phyloP scores from a whole-genome alignment of 2,329 filamentous ascomycete genomes.

The Fusarium albosuccineum region DNA sequence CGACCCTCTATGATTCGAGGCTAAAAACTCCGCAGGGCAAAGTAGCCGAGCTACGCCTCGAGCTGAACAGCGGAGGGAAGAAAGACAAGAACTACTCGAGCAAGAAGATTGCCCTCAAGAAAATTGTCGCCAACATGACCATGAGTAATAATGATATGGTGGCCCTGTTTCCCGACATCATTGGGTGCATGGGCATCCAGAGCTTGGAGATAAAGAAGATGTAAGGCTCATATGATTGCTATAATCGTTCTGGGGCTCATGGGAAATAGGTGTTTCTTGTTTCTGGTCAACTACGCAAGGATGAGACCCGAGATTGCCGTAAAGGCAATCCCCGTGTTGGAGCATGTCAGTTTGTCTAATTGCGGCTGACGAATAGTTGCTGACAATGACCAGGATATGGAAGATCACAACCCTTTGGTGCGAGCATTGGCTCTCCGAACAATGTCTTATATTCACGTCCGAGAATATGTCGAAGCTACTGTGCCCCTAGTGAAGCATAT shows the following conservation, averaged over 20 bases:
- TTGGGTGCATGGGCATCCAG: slow-evolving; percentile 93
- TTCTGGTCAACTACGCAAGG: slow-evolving; percentile 95
- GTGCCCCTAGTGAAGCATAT: slow-evolving; percentile 86
- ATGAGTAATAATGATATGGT: slow-evolving; percentile 99
- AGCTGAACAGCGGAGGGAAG: slow-evolving; percentile 93
- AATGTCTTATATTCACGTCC: slow-evolving; percentile 97
- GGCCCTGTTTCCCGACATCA: slow-evolving; percentile 93
- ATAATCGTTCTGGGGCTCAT: slow-evolving; percentile 19
- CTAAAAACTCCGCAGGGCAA: slow-evolving; percentile 86
- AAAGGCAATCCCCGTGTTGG: slow-evolving; percentile 89
- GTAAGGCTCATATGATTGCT: slow-evolving; percentile 61
- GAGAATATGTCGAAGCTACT: slow-evolving; percentile 93
- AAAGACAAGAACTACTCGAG: slow-evolving; percentile 96
- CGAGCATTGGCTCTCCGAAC: slow-evolving; percentile 92
- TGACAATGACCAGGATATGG: slow-evolving; percentile 78
- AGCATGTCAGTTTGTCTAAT: slow-evolving; percentile 70
- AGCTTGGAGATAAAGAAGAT: slow-evolving; percentile 99
- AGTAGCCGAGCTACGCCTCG: slow-evolving; percentile 94
- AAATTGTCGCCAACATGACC: slow-evolving; percentile 99
- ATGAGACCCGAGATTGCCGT: slow-evolving; percentile 94
- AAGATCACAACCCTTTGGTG: slow-evolving; percentile 91
- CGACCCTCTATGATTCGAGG: slow-evolving; percentile 59
- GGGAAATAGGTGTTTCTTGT: slow-evolving; percentile 87
- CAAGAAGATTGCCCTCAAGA: slow-evolving; percentile 99
- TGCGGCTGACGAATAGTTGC: not conserved